These are phyloP conservation scores for Polyporus arcularius DNA, from an alignment of 768 basidiomycete species.

Conservation along the genomic window DNA sequence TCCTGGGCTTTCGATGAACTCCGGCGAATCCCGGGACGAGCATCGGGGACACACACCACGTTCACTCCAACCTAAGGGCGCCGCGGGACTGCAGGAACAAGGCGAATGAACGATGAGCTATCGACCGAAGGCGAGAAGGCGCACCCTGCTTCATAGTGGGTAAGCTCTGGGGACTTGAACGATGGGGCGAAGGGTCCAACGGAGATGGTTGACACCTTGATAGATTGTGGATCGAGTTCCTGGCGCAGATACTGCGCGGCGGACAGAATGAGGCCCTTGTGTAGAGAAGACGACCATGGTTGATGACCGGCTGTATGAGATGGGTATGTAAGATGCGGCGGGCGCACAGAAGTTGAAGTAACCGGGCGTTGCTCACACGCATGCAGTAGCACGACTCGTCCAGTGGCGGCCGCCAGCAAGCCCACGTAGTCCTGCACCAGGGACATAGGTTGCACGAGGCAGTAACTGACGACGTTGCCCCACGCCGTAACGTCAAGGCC, in stretches of 20 bases:
- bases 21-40: neutral
- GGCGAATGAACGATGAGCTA: conserved; percentile 7
- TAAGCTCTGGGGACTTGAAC: conserved; percentile 1
- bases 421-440: conserved; percentile 31
- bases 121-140: neutral
- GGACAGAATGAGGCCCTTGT: conserved; percentile 14
- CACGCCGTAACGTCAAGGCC: conserved; percentile 19
- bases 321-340: neutral
- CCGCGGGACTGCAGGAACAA: neutral
- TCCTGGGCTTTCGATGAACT: neutral
- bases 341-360: conserved; percentile 4
- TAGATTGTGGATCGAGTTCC: conserved; percentile 18
- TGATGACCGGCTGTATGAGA: conserved; percentile 15
- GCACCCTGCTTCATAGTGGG: conserved; percentile 1
- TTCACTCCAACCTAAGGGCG: neutral
- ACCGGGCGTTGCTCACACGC: conserved; percentile 17
- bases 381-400: conserved; percentile 32
- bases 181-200: conserved; percentile 16
- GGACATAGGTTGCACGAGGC: conserved; percentile 29
- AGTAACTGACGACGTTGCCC: conserved; percentile 20
- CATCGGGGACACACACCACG: conserved; percentile 1
- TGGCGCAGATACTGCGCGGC: conserved; percentile 20
- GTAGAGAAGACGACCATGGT: conserved; percentile 1
- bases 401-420: conserved; percentile 31
- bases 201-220: conserved; percentile 20